Percentiles rank a stretch among this genome's conserved stretches.
These are phyloP conservation scores for Tilletia horrida DNA, from an alignment of 1,284 basidiomycete species.

Conservation along the genomic window DNA sequence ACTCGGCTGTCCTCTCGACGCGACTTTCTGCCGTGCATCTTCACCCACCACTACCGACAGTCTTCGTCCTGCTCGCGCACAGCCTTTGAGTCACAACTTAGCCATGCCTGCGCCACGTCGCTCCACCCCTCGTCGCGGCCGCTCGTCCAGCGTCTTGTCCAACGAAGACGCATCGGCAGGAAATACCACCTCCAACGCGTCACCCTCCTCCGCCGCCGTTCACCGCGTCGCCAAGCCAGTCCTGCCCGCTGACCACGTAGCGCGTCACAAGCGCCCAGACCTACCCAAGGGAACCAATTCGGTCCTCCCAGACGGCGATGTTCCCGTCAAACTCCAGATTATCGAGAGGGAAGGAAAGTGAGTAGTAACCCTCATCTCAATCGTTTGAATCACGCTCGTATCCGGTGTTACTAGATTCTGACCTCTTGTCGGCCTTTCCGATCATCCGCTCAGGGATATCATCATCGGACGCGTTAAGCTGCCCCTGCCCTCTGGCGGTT, in stretches of 20 bases:
- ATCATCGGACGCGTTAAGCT: conserved; percentile 90
- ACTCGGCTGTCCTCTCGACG: too few species aligned
- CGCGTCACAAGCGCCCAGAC: conserved; percentile 27
- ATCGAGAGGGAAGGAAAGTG: conserved; percentile 70
- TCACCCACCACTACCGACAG: too few species aligned
- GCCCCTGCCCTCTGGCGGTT: conserved; percentile 62
- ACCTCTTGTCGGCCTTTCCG: not conserved
- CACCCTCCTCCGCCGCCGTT: conserved; percentile 26
- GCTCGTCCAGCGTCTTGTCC: conserved; percentile 46
- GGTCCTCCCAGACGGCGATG: conserved; percentile 39
- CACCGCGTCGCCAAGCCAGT: conserved; percentile 22
- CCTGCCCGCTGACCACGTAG: conserved; percentile 19
- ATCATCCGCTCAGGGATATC: conserved; percentile 61
- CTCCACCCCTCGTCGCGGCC: conserved; percentile 44
- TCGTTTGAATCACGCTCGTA: not conserved
- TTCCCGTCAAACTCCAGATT: conserved; percentile 73
- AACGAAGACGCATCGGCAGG: conserved; percentile 28
- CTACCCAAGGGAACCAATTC: conserved; percentile 48
- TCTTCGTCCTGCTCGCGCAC: too few species aligned
- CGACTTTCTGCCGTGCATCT: too few species aligned
- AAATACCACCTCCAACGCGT: conserved; percentile 32
- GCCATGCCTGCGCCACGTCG: conserved; percentile 2
- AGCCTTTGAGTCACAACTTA: too few species aligned
- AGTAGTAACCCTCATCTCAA: too few species aligned
- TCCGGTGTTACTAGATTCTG: not conserved